Base-by-base conservation (phyloP, 208 protist genomes). In the Wallacemonas collosoma region DNA sequence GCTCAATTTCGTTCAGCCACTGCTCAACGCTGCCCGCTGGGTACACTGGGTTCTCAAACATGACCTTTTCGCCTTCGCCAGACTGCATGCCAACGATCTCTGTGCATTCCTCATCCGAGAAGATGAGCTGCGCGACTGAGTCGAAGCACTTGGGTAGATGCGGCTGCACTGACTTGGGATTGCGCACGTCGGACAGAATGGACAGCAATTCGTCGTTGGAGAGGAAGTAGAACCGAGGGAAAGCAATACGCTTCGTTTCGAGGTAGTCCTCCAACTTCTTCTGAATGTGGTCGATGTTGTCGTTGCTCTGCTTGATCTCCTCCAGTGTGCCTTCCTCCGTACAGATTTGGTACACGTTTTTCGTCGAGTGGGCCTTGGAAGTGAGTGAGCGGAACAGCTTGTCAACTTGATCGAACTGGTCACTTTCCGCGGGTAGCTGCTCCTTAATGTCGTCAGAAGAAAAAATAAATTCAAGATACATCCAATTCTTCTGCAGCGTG, bases 381-480 rank as follows among this genome's bases (percentile, higher is more conserved):
- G 98, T 99, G 35, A 98, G 68, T 1, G 87, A 89, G 61, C 88
- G 87, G 79, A 96, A 99, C 9, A 97, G 75, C 15, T 88, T 71
- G 78, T 98, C 95, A 1, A 99, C 94, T 43, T 64, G 65, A 67
- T 86, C 86, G 73, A 98, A 98, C 73, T 95, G 88, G 26, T 81
- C 76, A 68, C 85, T 95, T 73, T 98, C 97, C 68, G 91, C 87
- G 1, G 92, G 94, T 47, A 98, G 87, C 74, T 98, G 95, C 48
- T 91, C 87, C 71, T 98, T 98, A 71, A 99, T 99, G 75, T 99
- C 98, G 61, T 98, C 93, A 15, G 95, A 98, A 11, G 89, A 93
- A 76, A 99, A 99, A 75, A 99, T 99, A 80, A 98, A 98, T 79
- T 99, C 97, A 12, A 99, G 84, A 80, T 99, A 99, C 86, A 99